These are phyloP conservation scores for Cordyceps farinosa DNA, from an alignment of 2,329 filamentous ascomycete species.

Conservation along the genomic window DNA sequence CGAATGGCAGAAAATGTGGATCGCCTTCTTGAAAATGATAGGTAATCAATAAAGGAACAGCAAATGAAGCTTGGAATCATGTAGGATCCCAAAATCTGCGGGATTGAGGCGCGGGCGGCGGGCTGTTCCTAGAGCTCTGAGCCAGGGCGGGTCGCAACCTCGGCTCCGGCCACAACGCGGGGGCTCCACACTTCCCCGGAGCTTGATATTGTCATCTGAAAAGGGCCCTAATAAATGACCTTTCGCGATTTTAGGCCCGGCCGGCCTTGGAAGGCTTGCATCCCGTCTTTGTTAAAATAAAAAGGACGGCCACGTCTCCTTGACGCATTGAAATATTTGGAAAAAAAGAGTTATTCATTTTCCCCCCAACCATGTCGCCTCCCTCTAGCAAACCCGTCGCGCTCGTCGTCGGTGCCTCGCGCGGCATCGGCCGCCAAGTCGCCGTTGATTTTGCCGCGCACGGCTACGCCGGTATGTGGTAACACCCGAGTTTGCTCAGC, in stretches of 20 bases:
- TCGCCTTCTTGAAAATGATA: too few species aligned
- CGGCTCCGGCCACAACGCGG: not conserved
- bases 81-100: not conserved
- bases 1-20: not conserved
- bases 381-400: constrained; percentile 51
- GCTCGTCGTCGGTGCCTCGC: constrained; percentile 69
- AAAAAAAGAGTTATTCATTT: too few species aligned
- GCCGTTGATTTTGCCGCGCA: constrained; percentile 71
- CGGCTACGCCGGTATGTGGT: constrained; percentile 61
- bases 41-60: not conserved
- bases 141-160: not conserved
- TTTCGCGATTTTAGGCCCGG: too few species aligned
- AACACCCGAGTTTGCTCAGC: too few species aligned
- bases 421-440: constrained; percentile 77
- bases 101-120: not conserved
- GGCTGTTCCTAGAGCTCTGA: too few species aligned
- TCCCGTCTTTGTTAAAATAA: too few species aligned
- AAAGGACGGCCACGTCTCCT: too few species aligned
- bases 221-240: not conserved
- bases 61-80: not conserved
- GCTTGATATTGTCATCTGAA: constrained; percentile 11
- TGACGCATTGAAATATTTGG: too few species aligned
- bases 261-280: too few species aligned
- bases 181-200: constrained; percentile 17
- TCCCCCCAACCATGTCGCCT: constrained; percentile 18